Conservation (phyloP, 768 basidiomycete genomes). For the Trichaptum fuscoviolaceum region DNA sequence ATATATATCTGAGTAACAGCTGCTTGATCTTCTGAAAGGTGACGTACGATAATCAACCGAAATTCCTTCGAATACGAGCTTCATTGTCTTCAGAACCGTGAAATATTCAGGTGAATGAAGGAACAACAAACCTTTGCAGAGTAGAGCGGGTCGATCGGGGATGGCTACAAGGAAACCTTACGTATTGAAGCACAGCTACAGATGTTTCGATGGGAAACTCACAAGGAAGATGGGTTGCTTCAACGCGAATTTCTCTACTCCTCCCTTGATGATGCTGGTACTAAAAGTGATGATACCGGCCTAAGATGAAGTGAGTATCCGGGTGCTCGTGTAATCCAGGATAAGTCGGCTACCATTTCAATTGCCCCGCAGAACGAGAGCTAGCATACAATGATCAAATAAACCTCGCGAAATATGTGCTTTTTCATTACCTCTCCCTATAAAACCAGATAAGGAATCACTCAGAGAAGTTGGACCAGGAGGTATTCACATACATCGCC, state of each 20-base stretch:
- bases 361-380: slow-evolving; percentile 75
- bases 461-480: neutral
- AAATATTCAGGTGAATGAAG: neutral
- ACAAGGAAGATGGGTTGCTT: slow-evolving; percentile 75
- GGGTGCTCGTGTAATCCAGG: neutral
- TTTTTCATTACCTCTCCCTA: slow-evolving; percentile 50
- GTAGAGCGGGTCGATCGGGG: slow-evolving; percentile 71
- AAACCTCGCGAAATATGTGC: neutral
- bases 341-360: slow-evolving; percentile 48
- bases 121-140: slow-evolving; percentile 47
- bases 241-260: slow-evolving; percentile 66
- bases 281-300: slow-evolving; percentile 70
- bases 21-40: neutral
- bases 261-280: slow-evolving; percentile 68
- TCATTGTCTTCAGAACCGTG: slow-evolving; percentile 6
- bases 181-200: neutral
- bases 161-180: slow-evolving; percentile 42
- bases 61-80: slow-evolving; percentile 73
- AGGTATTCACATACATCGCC: slow-evolving; percentile 46
- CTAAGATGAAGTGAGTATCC: slow-evolving; percentile 22
- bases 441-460: slow-evolving; percentile 13
- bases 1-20: neutral
- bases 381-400: slow-evolving; percentile 23
- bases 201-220: slow-evolving; percentile 11
- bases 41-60: slow-evolving; percentile 62